phyloP scores from a whole-genome alignment of 108 stramenopile species.

The Skeletonema marinoi region DNA sequence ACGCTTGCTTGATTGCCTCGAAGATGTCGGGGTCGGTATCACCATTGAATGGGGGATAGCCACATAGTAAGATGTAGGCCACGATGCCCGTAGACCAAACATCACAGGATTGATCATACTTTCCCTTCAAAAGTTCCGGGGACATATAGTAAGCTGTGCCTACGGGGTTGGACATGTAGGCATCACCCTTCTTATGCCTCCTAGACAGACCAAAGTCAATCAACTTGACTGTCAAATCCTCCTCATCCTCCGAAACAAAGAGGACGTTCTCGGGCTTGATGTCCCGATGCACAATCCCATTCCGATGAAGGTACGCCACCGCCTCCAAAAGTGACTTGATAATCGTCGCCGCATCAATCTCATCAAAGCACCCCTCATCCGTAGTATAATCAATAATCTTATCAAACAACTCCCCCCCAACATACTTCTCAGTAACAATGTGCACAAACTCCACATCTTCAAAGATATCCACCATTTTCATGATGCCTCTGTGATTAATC shows the following conservation, averaged over 20 bases:
- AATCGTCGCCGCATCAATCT: slow-evolving; percentile 40
- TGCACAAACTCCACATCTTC: slow-evolving; percentile 49
- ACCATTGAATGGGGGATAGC: slow-evolving; percentile 64
- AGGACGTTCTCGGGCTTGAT: slow-evolving; percentile 80
- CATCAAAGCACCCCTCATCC: slow-evolving; percentile 22
- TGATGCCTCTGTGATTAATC: slow-evolving; percentile 32
- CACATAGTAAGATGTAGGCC: slow-evolving; percentile 70
- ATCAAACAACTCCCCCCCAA: slow-evolving; percentile 65
- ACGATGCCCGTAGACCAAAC: slow-evolving; percentile 81
- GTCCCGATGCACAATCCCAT: slow-evolving; percentile 69
- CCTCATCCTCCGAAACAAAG: slow-evolving; percentile 27
- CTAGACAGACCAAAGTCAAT: slow-evolving; percentile 78
- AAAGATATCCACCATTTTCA: slow-evolving; percentile 36
- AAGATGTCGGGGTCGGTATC: slow-evolving; percentile 6
- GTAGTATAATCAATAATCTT: slow-evolving; percentile 9
- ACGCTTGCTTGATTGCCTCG: slow-evolving; percentile 4
- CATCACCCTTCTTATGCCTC: neutral
- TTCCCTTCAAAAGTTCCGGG: slow-evolving; percentile 59
- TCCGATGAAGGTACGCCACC: slow-evolving; percentile 56
- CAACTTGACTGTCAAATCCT: slow-evolving; percentile 57
- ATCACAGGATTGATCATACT: slow-evolving; percentile 53
- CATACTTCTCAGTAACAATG: slow-evolving; percentile 61
- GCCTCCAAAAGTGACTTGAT: slow-evolving; percentile 44
- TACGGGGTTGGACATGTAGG: slow-evolving; percentile 31
- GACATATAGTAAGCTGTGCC: slow-evolving; percentile 69